These are phyloP conservation scores for Athelia psychrophila DNA, from an alignment of 1,284 basidiomycete species.

Conservation along the genomic window DNA sequence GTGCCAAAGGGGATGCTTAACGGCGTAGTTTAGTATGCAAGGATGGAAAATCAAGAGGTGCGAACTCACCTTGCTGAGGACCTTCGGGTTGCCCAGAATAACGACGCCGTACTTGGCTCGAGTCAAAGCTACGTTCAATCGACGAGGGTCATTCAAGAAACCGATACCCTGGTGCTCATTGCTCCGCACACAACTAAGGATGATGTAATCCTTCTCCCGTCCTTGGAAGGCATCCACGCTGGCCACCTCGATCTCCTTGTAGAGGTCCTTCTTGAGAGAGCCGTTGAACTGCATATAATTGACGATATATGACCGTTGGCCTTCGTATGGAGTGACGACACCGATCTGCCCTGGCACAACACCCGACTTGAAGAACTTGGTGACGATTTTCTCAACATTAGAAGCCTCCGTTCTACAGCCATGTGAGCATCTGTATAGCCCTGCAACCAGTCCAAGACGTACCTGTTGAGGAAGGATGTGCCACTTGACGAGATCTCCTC, in stretches of 20 bases:
- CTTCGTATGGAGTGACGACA: slow-evolving; percentile 98
- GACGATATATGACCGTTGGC: slow-evolving; percentile 97
- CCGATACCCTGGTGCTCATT: slow-evolving; percentile 99
- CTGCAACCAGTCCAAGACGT: slow-evolving; percentile 17
- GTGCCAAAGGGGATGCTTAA: slow-evolving; percentile 96
- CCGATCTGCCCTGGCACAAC: slow-evolving; percentile 96
- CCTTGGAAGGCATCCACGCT: slow-evolving; percentile 99
- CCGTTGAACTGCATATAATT: slow-evolving; percentile 99
- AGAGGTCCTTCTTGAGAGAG: slow-evolving; percentile 96
- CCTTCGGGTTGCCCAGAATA: slow-evolving; percentile 97
- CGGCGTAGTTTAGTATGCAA: slow-evolving; percentile 10
- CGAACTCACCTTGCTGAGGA: slow-evolving; percentile 88
- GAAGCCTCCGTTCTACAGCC: slow-evolving; percentile 87
- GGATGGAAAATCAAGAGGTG: slow-evolving; percentile 4
- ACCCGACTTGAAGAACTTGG: slow-evolving; percentile 99
- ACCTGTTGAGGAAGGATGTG: slow-evolving; percentile 97
- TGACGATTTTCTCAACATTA: slow-evolving; percentile 99
- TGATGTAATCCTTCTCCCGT: slow-evolving; percentile 99
- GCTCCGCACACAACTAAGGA: slow-evolving; percentile 97
- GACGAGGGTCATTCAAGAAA: slow-evolving; percentile 96
- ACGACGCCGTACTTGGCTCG: slow-evolving; percentile 98
- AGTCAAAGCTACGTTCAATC: slow-evolving; percentile 96
- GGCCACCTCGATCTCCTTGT: slow-evolving; percentile 99
- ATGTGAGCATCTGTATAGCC: slow-evolving; percentile 10
- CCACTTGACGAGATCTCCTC: slow-evolving; percentile 99